Conservation (phyloP, 108 stramenopile genomes). For the Cyclotella cryptica region DNA sequence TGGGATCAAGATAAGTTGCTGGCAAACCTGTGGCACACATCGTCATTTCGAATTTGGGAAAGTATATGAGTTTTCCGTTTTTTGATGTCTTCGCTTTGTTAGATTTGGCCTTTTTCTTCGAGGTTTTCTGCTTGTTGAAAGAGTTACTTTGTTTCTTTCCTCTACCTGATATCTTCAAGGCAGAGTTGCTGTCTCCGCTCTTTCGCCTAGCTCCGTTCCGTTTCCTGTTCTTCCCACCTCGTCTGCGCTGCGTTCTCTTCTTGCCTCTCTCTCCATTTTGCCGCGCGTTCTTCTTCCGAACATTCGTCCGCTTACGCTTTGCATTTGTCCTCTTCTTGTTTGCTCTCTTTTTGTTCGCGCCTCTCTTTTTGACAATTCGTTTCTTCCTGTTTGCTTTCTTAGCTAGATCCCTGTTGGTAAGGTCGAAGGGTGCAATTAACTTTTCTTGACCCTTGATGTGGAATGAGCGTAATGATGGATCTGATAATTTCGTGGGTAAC, state of each 20-base stretch:
- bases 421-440: neutral
- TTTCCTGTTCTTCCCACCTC: neutral
- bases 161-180: neutral
- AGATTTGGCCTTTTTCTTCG: conserved; percentile 9
- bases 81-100: neutral
- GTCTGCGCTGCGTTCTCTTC: neutral
- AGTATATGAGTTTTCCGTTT: neutral
- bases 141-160: neutral
- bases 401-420: neutral
- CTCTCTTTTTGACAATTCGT: conserved; percentile 1
- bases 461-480: neutral
- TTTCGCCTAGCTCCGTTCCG: neutral
- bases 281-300: neutral
- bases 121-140: neutral
- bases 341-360: neutral
- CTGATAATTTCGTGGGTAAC: neutral
- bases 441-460: conserved; percentile 11
- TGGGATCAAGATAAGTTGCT: neutral
- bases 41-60: conserved; percentile 1
- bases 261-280: neutral
- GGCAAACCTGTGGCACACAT: conserved; percentile 12
- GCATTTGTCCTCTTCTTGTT: neutral
- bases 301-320: neutral
- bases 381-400: neutral
- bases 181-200: neutral